A percentile compares a stretch with the other conserved stretches of the same genome.
Conservation (phyloP, 2,329 filamentous ascomycete species). For the Mollisiaceae sp. region DNA sequence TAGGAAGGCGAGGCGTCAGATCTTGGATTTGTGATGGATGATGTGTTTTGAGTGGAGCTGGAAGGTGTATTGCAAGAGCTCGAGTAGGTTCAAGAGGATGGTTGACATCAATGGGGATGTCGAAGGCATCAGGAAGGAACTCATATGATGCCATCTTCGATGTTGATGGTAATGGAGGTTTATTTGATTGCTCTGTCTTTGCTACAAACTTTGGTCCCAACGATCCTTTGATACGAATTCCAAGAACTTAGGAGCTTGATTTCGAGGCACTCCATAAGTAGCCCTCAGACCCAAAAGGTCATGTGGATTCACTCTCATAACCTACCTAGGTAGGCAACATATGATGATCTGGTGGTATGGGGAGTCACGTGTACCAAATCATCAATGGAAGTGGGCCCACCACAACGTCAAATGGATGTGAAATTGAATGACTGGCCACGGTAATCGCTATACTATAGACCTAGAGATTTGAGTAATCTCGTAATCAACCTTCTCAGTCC, state of each 20-base stretch:
- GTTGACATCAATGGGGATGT: slow-evolving; percentile 12
- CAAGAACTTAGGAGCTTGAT: background rate
- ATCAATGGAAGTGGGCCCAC: background rate
- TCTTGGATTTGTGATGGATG: slow-evolving; percentile 22
- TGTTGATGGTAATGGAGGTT: background rate
- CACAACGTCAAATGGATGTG: background rate
- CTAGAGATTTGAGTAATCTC: too few species aligned
- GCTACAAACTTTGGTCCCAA: background rate
- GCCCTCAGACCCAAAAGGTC: background rate
- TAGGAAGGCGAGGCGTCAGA: slow-evolving; percentile 13
- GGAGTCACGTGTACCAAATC: background rate
- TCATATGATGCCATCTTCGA: background rate
- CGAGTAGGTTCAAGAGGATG: slow-evolving; percentile 14
- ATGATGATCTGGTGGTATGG: background rate
- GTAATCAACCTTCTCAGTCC: too few species aligned
- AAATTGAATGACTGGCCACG: too few species aligned
- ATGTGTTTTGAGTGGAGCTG: slow-evolving; percentile 15
- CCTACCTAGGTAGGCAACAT: background rate
- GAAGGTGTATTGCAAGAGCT: slow-evolving; percentile 20
- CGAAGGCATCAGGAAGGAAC: slow-evolving; percentile 5
- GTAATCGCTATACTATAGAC: too few species aligned
- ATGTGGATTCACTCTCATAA: background rate
- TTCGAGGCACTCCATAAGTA: background rate
- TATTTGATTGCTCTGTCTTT: background rate
- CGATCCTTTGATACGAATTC: background rate